Base-by-base conservation (phyloP, 176 grass and related monocot genomes). In the Lolium multiflorum region DNA sequence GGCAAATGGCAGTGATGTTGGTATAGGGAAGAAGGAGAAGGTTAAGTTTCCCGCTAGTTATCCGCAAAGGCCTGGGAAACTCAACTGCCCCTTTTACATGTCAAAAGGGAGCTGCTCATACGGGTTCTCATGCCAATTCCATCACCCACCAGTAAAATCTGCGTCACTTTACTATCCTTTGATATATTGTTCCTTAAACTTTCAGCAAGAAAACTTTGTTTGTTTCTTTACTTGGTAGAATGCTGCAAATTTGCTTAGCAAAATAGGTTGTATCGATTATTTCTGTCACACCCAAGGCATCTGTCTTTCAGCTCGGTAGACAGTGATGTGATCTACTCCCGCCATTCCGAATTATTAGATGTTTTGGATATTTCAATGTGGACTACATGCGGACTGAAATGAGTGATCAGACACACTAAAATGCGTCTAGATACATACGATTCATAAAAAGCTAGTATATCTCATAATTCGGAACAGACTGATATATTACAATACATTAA, bases 1-100 rank as follows among this genome's bases (percentile, higher is more conserved):
- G 0, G 11, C 13, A 82, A 82, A 65, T 65, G 21, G 41, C 21
- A 48, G 59, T 49, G 58, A 69, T 22, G 13, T 31, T 49, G 84
- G 63, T 50, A 71, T 44, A 8, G 58, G 59, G n/a, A 84, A 49
- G 74, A 74, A 75, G 75, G 83, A 83, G 24, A 93, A 91, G 38
- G 52, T 88, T 80, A 72, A 20, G 58, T 3, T 74, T 25, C 74
- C 31, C 20, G 68, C 50, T 48, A 24, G 55, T 55, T 89, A 91
- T 28, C 89, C 92, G 26, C 92, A 78, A 66, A 94, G 84, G 85
- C 76, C 89, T 59, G 84, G 89, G 21, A 89, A 86, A 72, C 79
- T 31, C 7, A 90, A 91, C 74, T 87, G 87, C 69, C 39, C 31
- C 6, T 91, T 55, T 78, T 94, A 94, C 47, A 71, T 94, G 83